phyloP scores from a whole-genome alignment of 805 yeast species.

The Blastobotrys attinorum region DNA sequence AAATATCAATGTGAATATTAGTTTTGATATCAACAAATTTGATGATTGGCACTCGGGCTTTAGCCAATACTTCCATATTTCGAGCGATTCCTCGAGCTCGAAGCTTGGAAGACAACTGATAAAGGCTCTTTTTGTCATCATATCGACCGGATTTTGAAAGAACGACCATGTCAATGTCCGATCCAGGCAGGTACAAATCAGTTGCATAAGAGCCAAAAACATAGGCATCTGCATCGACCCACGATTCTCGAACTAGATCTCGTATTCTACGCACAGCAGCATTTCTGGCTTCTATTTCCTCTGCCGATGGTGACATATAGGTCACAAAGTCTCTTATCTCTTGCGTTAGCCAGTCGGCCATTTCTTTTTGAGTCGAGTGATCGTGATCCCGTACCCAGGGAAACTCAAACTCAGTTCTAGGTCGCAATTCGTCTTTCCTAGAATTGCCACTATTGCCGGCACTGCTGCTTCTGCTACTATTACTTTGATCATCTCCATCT shows the following conservation, averaged over 20 bases:
- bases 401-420: conserved; percentile 25
- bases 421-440: background rate
- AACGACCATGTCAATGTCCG: conserved; percentile 92
- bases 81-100: conserved; percentile 55
- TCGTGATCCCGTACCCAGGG: conserved; percentile 81
- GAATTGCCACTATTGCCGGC: background rate
- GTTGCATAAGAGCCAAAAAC: conserved; percentile 96
- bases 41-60: conserved; percentile 89
- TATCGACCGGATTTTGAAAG: conserved; percentile 51
- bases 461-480: too few relatives aligned
- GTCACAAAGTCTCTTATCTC: conserved; percentile 80
- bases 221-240: conserved; percentile 74
- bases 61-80: conserved; percentile 76
- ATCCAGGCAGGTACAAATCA: conserved; percentile 85
- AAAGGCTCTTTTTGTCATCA: conserved; percentile 54
- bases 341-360: conserved; percentile 78
- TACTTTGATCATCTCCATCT: background rate
- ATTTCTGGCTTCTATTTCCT: conserved; percentile 64
- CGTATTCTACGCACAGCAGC: conserved; percentile 54
- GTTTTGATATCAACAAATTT: conserved; percentile 73
- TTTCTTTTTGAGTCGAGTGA: conserved; percentile 66
- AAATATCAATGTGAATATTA: conserved; percentile 74
- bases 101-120: conserved; percentile 63
- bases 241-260: conserved; percentile 42
- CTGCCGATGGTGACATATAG: conserved; percentile 76